A percentile compares a stretch with the other conserved stretches of the same genome.
Conservation (phyloP, 2,329 filamentous ascomycete genomes). For the Penicillium sp. region DNA sequence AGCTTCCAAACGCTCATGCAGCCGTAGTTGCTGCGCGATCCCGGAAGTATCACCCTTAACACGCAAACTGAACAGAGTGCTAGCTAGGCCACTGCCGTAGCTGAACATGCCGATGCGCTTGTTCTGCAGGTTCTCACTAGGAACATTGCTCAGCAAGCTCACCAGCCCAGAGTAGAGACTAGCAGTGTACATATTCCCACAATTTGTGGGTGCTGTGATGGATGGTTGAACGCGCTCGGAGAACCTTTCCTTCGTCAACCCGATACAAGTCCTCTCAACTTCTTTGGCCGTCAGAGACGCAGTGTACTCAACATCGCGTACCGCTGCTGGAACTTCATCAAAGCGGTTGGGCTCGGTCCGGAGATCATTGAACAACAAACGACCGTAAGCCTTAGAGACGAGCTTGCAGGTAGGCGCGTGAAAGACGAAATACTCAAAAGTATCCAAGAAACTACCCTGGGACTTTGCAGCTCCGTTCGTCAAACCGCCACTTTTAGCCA, state of each 20-base stretch:
- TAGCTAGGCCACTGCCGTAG: neutral
- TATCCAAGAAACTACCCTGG: too few relatives aligned
- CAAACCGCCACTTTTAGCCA: too few relatives aligned
- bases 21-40: neutral
- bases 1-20: neutral
- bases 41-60: neutral
- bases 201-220: neutral
- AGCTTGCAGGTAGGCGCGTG: too few relatives aligned
- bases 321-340: too few relatives aligned
- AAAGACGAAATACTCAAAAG: too few relatives aligned
- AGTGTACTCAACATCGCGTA: too few relatives aligned
- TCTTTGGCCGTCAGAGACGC: neutral
- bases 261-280: neutral
- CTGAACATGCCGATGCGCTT: neutral
- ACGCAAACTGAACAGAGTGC: neutral
- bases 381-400: too few relatives aligned
- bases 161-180: neutral
- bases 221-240: neutral
- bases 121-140: neutral
- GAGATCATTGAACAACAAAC: too few relatives aligned
- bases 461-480: too few relatives aligned
- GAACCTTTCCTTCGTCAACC: neutral
- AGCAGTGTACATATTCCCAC: neutral
- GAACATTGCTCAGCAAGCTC: neutral
- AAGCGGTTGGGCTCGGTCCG: too few relatives aligned